These are phyloP conservation scores for Blastocystis sp. DNA, from an alignment of 352 stramenopile species.

Conservation along the genomic window DNA sequence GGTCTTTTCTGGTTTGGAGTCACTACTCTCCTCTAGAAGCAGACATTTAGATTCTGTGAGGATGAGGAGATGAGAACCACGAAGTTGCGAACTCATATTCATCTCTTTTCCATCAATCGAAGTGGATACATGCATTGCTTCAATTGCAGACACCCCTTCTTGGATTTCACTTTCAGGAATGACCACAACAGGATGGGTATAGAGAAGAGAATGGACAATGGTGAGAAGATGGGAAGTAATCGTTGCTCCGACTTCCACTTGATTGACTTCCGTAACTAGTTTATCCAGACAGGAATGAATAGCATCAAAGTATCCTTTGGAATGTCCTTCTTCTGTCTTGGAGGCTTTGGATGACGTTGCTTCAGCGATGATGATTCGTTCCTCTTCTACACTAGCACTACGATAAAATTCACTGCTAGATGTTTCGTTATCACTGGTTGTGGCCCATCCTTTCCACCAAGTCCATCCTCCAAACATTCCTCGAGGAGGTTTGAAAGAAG, in stretches of 20 bases:
- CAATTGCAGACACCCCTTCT: not conserved
- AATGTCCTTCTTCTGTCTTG: not conserved
- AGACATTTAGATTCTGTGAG: slow-evolving; percentile 13
- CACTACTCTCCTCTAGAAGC: not conserved
- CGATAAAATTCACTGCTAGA: slow-evolving; percentile 41
- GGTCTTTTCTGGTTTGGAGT: not conserved
- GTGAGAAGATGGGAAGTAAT: slow-evolving; percentile 27
- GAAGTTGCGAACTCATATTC: not conserved
- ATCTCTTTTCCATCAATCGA: not conserved
- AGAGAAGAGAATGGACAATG: slow-evolving; percentile 43
- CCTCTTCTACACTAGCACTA: slow-evolving; percentile 27
- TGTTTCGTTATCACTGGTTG: slow-evolving; percentile 19
- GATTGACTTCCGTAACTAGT: not conserved
- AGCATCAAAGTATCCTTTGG: slow-evolving; percentile 37
- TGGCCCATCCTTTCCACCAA: slow-evolving; percentile 15
- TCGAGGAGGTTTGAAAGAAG: not conserved
- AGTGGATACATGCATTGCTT: not conserved
- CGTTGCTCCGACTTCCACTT: not conserved
- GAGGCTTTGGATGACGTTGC: not conserved
- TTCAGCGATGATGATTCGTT: not conserved
- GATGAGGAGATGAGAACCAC: not conserved
- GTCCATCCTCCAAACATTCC: slow-evolving; percentile 44
- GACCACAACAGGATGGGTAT: slow-evolving; percentile 17
- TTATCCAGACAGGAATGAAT: slow-evolving; percentile 50
- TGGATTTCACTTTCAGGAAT: not conserved